Evolutionary conservation across 345 rosid genomes (phyloP).

Genomic region (Cardamine chenopodiifolia): DNA sequence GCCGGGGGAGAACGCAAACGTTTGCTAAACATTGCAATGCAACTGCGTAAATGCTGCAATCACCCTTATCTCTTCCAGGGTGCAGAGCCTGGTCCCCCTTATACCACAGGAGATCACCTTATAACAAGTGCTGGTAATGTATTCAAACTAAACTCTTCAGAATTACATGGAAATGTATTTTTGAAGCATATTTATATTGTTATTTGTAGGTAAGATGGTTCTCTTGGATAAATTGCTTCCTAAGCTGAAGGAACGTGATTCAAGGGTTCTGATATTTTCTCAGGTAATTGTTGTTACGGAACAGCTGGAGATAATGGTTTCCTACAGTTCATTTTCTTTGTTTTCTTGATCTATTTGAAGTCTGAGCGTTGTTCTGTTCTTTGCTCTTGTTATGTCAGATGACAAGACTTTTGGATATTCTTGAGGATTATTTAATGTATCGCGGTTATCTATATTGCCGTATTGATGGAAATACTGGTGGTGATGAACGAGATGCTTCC

Average conservation of each 20-base stretch:
- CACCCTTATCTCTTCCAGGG: slow-evolving; percentile 99
- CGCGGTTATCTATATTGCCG: slow-evolving; percentile 91
- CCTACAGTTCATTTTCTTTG: slow-evolving; percentile 6
- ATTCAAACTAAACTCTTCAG: slow-evolving; percentile 9
- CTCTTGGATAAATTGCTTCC: slow-evolving; percentile 96
- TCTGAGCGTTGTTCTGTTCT: slow-evolving; percentile 26
- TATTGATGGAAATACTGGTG: slow-evolving; percentile 99
- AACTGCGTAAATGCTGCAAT: slow-evolving; percentile 97
- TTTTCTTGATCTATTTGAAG: slow-evolving; percentile 15
- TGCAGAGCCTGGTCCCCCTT: slow-evolving; percentile 99
- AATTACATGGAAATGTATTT: background rate
- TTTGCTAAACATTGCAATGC: slow-evolving; percentile 96
- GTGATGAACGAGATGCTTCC: slow-evolving; percentile 99
- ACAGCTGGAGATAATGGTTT: slow-evolving; percentile 15
- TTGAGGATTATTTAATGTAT: slow-evolving; percentile 93
- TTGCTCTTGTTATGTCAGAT: slow-evolving; percentile 54
- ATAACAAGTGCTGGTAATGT: slow-evolving; percentile 79
- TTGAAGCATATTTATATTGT: slow-evolving; percentile 23
- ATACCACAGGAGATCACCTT: slow-evolving; percentile 96
- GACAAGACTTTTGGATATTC: slow-evolving; percentile 98
- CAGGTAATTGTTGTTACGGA: slow-evolving; percentile 58
- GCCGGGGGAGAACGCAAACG: slow-evolving; percentile 99
- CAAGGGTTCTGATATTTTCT: slow-evolving; percentile 96
- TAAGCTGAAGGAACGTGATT: slow-evolving; percentile 97
- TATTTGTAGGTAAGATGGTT: slow-evolving; percentile 92